Base-by-base conservation (phyloP, 2,329 filamentous ascomycete genomes). In the Curvularia spicifera region DNA sequence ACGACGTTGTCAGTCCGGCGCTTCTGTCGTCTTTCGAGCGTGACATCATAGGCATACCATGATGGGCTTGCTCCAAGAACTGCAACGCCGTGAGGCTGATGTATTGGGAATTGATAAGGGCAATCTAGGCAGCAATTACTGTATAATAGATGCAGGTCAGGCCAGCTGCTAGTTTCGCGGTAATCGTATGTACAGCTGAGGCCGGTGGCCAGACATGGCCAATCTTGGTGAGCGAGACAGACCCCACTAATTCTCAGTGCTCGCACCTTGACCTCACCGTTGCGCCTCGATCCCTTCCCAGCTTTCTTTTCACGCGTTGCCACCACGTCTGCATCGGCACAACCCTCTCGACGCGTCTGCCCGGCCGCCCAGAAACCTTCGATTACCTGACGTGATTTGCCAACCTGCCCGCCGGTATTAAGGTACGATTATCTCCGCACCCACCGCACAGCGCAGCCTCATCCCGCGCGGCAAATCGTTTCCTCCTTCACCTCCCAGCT, bases 31-130 rank as follows among this genome's bases (percentile, higher is more conserved):
- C 12, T 20, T 50, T 31, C 28, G 31, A 51, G 33, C 43, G 64
- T 71, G 68, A 72, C 67, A 71, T 71, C 65, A 71, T 66, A 57
- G 51, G 29, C 63, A 48, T 65, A 74, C 74, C 71, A 75, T 75
- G 10, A 59, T 53, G 37, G 44, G 64, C 58, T 60, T 63, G 60
- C 53, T 60, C 60, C 61, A 54, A 50, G 51, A 47, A 48, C 33
- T 31, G 42, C 24, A 55, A 51, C 40, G 35, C 20, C 44, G 28
- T 10, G 18, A 13, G 20, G 35, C n/a, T 29, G 33, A 22, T 43
- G 35, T 18, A 18, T 4, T 39, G 35, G 15, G 1, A 42, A 10
- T 54, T 29, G 10, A 8, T 10, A 20, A 10, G 13, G 13, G 12
- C 8, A 20, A 24, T 13, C 10, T 12, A 51, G 56, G 48, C 43